Base-by-base conservation (phyloP, 139 green algal genomes). In the Auxenochlorella protothecoides region DNA sequence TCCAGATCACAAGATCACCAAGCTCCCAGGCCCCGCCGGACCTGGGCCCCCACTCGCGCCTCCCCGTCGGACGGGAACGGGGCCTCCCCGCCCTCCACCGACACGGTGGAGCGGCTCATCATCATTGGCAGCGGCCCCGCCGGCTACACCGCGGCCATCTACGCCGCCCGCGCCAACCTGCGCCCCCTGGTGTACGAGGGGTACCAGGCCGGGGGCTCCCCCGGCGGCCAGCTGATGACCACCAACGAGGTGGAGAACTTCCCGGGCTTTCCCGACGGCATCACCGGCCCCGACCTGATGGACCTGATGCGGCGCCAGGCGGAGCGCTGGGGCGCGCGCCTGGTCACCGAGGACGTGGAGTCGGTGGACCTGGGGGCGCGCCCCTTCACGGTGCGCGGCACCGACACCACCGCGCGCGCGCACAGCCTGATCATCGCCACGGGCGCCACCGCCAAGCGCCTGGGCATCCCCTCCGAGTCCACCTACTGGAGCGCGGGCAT, bases 221-320 rank as follows among this genome's bases (percentile, higher is more conserved):
- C 85, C 3, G 94, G 94, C 14, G 94, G 94, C 0, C 94, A 99
- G 89, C 89, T 99, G 7, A 99, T 98, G 95, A 93, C 88, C 5
- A 98, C 93, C 3, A 97, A 89, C 7, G 88, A 92, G 78, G 87
- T 92, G 53, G 89, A 96, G 63, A 96, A 96, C 76, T 96, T 93
- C 72, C 80, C 94, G 59, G 94, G 94, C 59, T 99, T 98, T 63
- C 94, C 94, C 4, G 94, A 98, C 68, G 94, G 94, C 16, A 88
- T 98, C 59, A 97, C 94, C 0, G 94, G 94, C 4, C 94, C 94
- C 51, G 94, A 98, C 72, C 86, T 98, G 7, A 98, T 98, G 94
- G 93, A 98, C 68, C 77, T 82, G 15, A 99, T 99, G 94, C 80
- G 91, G 3, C 74, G 83, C 57, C 76, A 94, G 88, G 92, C 94